Percentiles rank a stretch among this genome's conserved stretches.
Evolutionary conservation across 2,329 filamentous ascomycete genomes (phyloP).

Genomic region (Stagonosporopsis rhizophila): DNA sequence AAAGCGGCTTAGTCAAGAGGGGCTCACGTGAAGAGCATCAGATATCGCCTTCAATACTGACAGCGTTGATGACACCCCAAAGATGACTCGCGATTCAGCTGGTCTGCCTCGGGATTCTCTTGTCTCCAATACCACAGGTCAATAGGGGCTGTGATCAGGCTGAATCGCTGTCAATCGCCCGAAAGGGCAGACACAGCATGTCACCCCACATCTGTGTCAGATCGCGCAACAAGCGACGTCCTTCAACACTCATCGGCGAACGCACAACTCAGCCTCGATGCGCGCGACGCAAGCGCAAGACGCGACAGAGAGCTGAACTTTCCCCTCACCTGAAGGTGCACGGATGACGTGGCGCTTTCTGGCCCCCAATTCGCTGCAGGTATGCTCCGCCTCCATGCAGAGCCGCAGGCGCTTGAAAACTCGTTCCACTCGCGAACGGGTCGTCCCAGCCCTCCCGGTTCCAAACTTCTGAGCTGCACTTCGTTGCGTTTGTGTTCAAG

Average conservation of each 20-base stretch:
- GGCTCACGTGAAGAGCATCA: not conserved
- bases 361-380: slow-evolving; percentile 24
- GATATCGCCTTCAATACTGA: not conserved
- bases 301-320: slow-evolving; percentile 11
- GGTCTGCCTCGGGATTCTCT: not conserved
- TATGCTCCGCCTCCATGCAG: slow-evolving; percentile 30
- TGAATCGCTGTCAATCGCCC: not conserved
- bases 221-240: slow-evolving; percentile 1
- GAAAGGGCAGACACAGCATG: slow-evolving; percentile 1
- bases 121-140: not conserved
- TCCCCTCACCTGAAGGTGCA: slow-evolving; percentile 20
- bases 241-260: not conserved
- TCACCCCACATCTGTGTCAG: slow-evolving; percentile 9
- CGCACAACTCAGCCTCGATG: slow-evolving; percentile 16
- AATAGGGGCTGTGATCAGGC: not conserved
- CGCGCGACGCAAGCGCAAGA: slow-evolving; percentile 21
- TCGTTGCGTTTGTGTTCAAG: not conserved
- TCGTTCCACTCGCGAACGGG: slow-evolving; percentile 16
- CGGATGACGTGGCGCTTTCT: slow-evolving; percentile 31
- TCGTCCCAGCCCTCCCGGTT: slow-evolving; percentile 15
- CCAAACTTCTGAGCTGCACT: slow-evolving; percentile 3
- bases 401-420: slow-evolving; percentile 30
- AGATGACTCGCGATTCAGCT: not conserved
- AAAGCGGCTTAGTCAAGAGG: not conserved
- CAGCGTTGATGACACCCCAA: not conserved